phyloP scores from a whole-genome alignment of 179 eudicot species.

The Beta corolliflora region DNA sequence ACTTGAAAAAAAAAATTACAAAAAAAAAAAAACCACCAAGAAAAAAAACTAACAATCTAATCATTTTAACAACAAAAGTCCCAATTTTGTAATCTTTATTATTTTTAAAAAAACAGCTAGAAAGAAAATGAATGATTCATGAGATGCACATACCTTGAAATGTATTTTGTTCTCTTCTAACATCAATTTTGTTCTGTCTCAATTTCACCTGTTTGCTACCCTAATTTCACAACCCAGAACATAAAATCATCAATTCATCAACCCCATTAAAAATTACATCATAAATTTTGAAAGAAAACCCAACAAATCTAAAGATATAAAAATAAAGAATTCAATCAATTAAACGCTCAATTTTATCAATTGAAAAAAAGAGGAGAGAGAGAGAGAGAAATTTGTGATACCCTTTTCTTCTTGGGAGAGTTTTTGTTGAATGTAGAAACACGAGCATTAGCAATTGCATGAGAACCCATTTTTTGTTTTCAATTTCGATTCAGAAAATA shows the following conservation, averaged over 20 bases:
- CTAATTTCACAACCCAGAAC: constrained; percentile 16
- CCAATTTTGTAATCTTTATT: background rate
- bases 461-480: too few relatives aligned
- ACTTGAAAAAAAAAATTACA: too few relatives aligned
- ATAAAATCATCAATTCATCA: constrained; percentile 10
- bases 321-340: background rate
- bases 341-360: background rate
- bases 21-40: too few relatives aligned
- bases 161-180: constrained; percentile 30
- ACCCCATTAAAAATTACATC: background rate
- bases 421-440: constrained; percentile 23
- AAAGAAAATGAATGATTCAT: background rate
- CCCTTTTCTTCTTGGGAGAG: constrained; percentile 40
- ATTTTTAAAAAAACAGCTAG: background rate
- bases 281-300: background rate
- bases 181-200: constrained; percentile 37
- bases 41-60: too few relatives aligned
- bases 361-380: background rate
- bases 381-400: background rate
- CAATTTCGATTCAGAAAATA: too few relatives aligned
- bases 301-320: background rate
- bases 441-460: too few relatives aligned
- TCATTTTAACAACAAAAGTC: too few relatives aligned
- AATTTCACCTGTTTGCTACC: constrained; percentile 32
- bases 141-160: constrained; percentile 29